These are phyloP conservation scores for Ophiocordyceps polyrhachis-furcata DNA, from an alignment of 2,329 filamentous ascomycete genomes.

Conservation along the genomic window DNA sequence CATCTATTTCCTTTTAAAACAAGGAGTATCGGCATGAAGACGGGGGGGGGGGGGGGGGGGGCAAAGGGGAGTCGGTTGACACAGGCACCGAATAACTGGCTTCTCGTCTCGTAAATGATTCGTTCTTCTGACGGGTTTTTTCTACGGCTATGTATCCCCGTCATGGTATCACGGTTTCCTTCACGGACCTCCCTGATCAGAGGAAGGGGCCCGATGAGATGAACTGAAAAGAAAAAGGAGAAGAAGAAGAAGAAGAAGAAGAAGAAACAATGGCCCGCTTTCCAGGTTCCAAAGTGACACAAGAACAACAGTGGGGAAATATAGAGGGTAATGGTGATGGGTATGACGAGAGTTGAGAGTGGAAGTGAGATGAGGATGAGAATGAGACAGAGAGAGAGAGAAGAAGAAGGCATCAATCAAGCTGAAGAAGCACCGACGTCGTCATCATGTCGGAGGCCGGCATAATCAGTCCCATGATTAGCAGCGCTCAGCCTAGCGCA, in stretches of 20 bases:
- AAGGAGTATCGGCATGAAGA: too few species aligned
- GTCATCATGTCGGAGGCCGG: constrained; percentile 39
- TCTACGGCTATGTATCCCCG: neutral
- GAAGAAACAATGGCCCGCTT: too few species aligned
- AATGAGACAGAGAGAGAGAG: neutral
- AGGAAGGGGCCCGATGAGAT: neutral
- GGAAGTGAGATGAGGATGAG: too few species aligned
- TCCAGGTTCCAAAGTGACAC: too few species aligned
- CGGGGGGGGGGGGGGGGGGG: too few species aligned
- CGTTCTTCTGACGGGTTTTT: neutral
- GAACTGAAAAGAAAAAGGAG: neutral
- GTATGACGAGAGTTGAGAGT: too few species aligned
- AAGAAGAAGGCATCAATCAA: neutral
- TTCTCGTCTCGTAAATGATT: too few species aligned
- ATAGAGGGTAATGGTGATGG: too few species aligned
- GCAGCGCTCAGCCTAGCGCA: constrained; percentile 69
- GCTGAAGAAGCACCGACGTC: constrained; percentile 14
- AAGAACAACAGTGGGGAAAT: too few species aligned
- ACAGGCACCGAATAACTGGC: too few species aligned
- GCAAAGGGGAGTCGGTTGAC: too few species aligned
- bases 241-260: neutral
- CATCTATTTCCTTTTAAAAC: too few species aligned
- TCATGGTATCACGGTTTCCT: neutral
- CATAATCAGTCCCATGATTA: constrained; percentile 54
- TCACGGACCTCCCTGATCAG: neutral